Evolutionary conservation across 1,139 yeast genomes (phyloP).

Genomic region (Wickerhamomyces sp.): DNA sequence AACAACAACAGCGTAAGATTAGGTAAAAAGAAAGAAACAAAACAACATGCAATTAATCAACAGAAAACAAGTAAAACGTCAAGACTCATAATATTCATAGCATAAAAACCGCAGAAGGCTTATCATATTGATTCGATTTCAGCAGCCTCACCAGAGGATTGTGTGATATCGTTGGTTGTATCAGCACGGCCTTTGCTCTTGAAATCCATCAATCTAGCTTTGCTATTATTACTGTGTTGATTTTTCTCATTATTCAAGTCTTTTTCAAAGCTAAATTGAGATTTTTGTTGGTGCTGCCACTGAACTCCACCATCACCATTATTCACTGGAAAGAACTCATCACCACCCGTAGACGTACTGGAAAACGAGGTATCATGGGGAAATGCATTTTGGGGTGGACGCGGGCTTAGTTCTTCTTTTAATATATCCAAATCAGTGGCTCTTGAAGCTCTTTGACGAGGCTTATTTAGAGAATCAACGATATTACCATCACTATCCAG

Average conservation of each 20-base stretch:
- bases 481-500: slow-evolving; percentile 54
- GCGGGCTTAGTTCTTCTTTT: slow-evolving; percentile 18
- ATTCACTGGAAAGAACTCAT: slow-evolving; percentile 21
- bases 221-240: slow-evolving; percentile 10
- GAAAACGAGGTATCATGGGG: slow-evolving; percentile 17
- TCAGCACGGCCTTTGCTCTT: slow-evolving; percentile 21
- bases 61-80: neutral
- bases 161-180: slow-evolving; percentile 18
- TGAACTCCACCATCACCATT: slow-evolving; percentile 14
- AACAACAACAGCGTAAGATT: too few relatives aligned
- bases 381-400: slow-evolving; percentile 8
- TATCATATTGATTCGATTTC: slow-evolving; percentile 22
- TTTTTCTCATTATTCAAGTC: slow-evolving; percentile 3
- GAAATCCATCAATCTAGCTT: slow-evolving; percentile 23
- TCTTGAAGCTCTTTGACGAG: slow-evolving; percentile 20
- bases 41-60: neutral
- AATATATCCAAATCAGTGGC: slow-evolving; percentile 21
- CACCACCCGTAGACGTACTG: slow-evolving; percentile 17
- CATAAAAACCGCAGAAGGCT: neutral
- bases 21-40: neutral
- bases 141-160: slow-evolving; percentile 22
- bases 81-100: neutral
- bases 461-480: slow-evolving; percentile 24
- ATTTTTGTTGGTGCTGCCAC: slow-evolving; percentile 17
- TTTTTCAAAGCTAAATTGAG: slow-evolving; percentile 10